A percentile compares a stretch with the other conserved stretches of the same genome.
phyloP scores from a whole-genome alignment of 2,329 filamentous ascomycete species.

The Colletotrichum caudatum region DNA sequence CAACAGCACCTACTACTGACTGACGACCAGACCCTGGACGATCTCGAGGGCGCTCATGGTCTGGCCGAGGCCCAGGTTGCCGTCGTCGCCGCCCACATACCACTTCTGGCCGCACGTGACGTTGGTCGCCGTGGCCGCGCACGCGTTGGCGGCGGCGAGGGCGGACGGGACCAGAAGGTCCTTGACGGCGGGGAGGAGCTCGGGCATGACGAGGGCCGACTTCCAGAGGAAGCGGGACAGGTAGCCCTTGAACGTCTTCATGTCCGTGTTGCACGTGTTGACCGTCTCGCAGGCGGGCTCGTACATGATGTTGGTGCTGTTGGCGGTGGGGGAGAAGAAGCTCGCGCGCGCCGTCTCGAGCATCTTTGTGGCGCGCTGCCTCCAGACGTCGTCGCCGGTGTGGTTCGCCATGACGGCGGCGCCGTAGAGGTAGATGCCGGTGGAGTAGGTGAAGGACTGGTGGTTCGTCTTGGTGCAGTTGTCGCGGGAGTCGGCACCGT shows the following conservation, averaged over 20 bases:
- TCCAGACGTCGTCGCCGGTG: slow-evolving; percentile 67
- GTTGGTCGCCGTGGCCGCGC: slow-evolving; percentile 65
- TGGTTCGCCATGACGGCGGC: slow-evolving; percentile 73
- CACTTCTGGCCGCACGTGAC: slow-evolving; percentile 72
- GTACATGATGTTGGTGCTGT: slow-evolving; percentile 71
- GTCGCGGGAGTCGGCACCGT: slow-evolving; percentile 68
- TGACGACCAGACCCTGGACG: slow-evolving; percentile 66
- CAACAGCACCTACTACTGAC: slow-evolving; percentile 45
- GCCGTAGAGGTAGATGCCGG: slow-evolving; percentile 75
- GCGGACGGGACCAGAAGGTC: slow-evolving; percentile 64
- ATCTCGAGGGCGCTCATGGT: slow-evolving; percentile 75
- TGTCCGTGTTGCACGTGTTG: slow-evolving; percentile 70
- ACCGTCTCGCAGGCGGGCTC: slow-evolving; percentile 74
- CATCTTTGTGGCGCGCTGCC: slow-evolving; percentile 63
- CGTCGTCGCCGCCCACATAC: slow-evolving; percentile 70
- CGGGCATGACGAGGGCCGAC: slow-evolving; percentile 67
- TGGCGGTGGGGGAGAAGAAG: slow-evolving; percentile 66
- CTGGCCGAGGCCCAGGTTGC: slow-evolving; percentile 67
- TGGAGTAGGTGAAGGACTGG: slow-evolving; percentile 73
- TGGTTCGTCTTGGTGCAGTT: slow-evolving; percentile 67
- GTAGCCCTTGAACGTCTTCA: slow-evolving; percentile 77
- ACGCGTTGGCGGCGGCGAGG: slow-evolving; percentile 66
- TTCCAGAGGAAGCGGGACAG: slow-evolving; percentile 74
- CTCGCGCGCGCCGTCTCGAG: slow-evolving; percentile 59
- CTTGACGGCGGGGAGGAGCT: slow-evolving; percentile 61